These are phyloP conservation scores for Pythium aristosporum DNA, from an alignment of 352 stramenopile species.

Conservation along the genomic window DNA sequence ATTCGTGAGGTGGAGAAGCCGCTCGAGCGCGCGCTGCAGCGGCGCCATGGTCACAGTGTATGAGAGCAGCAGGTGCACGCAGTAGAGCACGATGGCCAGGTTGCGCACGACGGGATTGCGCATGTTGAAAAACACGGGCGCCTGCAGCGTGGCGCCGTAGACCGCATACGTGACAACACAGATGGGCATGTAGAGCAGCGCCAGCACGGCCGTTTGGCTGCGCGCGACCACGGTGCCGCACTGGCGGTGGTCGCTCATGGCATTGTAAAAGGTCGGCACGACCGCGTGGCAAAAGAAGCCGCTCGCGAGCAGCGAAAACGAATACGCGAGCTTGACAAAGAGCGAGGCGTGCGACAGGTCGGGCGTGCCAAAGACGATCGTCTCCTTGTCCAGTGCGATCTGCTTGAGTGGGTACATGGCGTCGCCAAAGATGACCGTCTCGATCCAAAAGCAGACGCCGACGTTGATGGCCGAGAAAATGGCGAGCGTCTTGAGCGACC, in stretches of 20 bases:
- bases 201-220: constrained; percentile 52
- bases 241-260: constrained; percentile 59
- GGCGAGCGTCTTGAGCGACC: constrained; percentile 56
- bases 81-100: constrained; percentile 73
- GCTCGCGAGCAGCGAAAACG: constrained; percentile 59
- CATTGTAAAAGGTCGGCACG: constrained; percentile 75
- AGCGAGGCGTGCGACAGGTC: constrained; percentile 54
- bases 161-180: constrained; percentile 77
- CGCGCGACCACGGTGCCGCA: constrained; percentile 48
- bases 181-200: constrained; percentile 66
- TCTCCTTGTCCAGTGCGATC: constrained; percentile 56
- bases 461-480: constrained; percentile 71
- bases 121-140: constrained; percentile 85
- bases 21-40: constrained; percentile 65
- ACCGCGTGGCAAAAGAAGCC: constrained; percentile 73
- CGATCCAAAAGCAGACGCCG: constrained; percentile 78
- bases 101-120: constrained; percentile 70
- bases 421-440: constrained; percentile 78
- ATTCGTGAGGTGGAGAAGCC: constrained; percentile 36
- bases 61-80: constrained; percentile 69
- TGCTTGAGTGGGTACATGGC: constrained; percentile 82
- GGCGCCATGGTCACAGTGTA: constrained; percentile 70
- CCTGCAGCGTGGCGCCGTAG: constrained; percentile 71
- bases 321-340: constrained; percentile 69
- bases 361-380: constrained; percentile 66